A percentile compares a stretch with the other conserved stretches of the same genome.
Evolutionary conservation across 2,329 filamentous ascomycete genomes (phyloP).

Genomic region (Claviceps arundinis): DNA sequence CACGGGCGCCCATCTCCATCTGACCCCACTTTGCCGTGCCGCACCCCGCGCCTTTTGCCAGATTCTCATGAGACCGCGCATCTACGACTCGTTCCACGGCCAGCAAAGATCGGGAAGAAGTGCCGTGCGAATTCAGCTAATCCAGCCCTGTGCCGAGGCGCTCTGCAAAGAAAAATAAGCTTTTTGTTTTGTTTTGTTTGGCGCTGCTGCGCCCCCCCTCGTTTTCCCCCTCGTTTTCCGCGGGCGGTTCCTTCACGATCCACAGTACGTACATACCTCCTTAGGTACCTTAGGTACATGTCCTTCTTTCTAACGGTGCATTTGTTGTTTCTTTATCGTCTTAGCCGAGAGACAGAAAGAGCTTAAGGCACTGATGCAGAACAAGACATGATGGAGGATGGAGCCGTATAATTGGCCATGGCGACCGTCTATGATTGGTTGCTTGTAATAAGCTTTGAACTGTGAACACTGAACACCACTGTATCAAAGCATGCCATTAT

Average conservation of each 20-base stretch:
- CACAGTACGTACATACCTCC: no score
- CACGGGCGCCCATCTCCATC: not conserved
- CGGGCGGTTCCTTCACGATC: no score
- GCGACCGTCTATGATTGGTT: not conserved
- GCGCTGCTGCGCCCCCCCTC: not conserved
- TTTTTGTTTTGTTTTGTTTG: not conserved
- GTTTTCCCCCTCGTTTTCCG: no score
- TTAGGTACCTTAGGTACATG: no score
- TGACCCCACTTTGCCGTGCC: not conserved
- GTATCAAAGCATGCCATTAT: not conserved
- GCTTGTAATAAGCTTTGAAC: not conserved
- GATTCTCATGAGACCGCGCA: not conserved
- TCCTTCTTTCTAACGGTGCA: not conserved
- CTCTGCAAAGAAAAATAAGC: not conserved
- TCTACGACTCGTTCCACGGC: not conserved
- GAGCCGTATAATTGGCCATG: not conserved
- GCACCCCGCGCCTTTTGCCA: not conserved
- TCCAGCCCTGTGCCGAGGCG: not conserved
- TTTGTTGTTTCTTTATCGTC: not conserved
- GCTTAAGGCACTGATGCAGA: not conserved
- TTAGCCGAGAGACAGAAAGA: not conserved
- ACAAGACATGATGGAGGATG: not conserved
- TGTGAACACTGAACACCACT: no score
- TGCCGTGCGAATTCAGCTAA: no score
- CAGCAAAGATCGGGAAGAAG: not conserved